phyloP scores from a whole-genome alignment of 768 basidiomycete species.

The Candolleomyces eurysporus region DNA sequence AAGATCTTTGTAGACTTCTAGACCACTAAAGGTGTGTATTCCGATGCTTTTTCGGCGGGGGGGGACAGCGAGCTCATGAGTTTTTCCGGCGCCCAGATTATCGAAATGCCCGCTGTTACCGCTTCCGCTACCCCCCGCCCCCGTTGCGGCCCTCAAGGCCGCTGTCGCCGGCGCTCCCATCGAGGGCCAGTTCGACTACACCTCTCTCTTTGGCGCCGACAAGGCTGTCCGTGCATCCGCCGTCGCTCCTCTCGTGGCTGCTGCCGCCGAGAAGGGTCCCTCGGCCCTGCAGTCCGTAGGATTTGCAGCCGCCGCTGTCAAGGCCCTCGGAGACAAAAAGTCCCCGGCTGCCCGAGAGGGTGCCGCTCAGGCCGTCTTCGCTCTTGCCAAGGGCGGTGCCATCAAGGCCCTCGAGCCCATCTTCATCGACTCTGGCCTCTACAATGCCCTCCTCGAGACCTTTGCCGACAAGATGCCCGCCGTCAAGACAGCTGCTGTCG shows the following conservation, averaged over 20 bases:
- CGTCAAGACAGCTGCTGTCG: slow-evolving; percentile 80
- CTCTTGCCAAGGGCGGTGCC: slow-evolving; percentile 68
- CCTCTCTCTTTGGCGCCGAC: slow-evolving; percentile 81
- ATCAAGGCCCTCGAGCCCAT: slow-evolving; percentile 83
- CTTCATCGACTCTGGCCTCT: slow-evolving; percentile 85
- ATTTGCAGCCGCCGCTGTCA: slow-evolving; percentile 71
- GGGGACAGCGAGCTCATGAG: slow-evolving; percentile 1
- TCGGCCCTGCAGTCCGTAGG: slow-evolving; percentile 66
- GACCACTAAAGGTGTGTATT: not conserved
- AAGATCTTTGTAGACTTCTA: slow-evolving; percentile 20
- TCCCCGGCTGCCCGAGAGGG: slow-evolving; percentile 88
- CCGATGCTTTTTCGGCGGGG: not conserved
- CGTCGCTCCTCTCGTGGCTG: slow-evolving; percentile 64
- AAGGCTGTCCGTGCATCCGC: slow-evolving; percentile 77
- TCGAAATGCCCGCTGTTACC: slow-evolving; percentile 80
- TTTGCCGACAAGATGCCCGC: slow-evolving; percentile 95
- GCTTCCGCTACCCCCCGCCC: slow-evolving; percentile 59
- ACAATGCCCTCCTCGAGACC: slow-evolving; percentile 81
- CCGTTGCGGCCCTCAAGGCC: slow-evolving; percentile 68
- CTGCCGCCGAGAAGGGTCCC: slow-evolving; percentile 84
- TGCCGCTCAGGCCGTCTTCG: slow-evolving; percentile 69
- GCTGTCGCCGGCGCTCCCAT: slow-evolving; percentile 41
- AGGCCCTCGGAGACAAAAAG: slow-evolving; percentile 94
- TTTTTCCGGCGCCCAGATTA: slow-evolving; percentile 34
- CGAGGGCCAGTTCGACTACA: slow-evolving; percentile 65